Evolutionary conservation across 73 alveolate genomes (phyloP), one percentile per base, ranked within the genome.

Genomic region (Loxodes magnus): DNA sequence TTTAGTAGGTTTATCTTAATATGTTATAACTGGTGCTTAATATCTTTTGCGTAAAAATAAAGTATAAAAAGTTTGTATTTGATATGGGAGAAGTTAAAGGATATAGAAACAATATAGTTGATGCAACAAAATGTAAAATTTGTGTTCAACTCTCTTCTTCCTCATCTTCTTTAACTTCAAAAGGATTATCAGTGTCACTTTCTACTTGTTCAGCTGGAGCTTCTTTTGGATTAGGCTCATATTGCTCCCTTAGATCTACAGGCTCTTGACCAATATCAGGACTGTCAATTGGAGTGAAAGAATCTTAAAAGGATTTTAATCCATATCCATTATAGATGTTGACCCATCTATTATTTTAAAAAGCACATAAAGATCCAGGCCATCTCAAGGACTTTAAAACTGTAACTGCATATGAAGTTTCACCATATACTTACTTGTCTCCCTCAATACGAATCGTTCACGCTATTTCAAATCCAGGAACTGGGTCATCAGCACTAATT

Each of bases 291-390:
- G 93, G 93, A n/a, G 39, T 64, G 55, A 56, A 79, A 12, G 74
- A 51, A 19, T 65, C 70, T 6, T 75, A 67, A 59, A 51, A 57
- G 3, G 64, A 70, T 76, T 76, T 79, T n/a, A 77, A 62, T 10
- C 93, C 93, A 76, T 59, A 79, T 16, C 93, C 93, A 43, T 75
- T 65, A 76, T 79, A 79, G 31, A 79, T 37, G 56, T 67, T 75
- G 14, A 79, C 89, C 71, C 79, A 79, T 43, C 63, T 38, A 49
- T 69, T 74, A 49, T 54, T 67, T 75, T 79, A 50, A 54, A 56
- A 57, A 37, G 76, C 88, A 22, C 85, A 59, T 17, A 67, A 46
- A 10, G 83, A 69, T 23, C 93, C 93, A 3, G 90, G 88, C 93
- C 93, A 79, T 27, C 89, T 76, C 16, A 44, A 21, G 52, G 74